A percentile compares a stretch with the other conserved stretches of the same genome.
Evolutionary conservation across 2,329 filamentous ascomycete species (phyloP).

Genomic region (Ophiocordyceps camponoti-floridani): DNA sequence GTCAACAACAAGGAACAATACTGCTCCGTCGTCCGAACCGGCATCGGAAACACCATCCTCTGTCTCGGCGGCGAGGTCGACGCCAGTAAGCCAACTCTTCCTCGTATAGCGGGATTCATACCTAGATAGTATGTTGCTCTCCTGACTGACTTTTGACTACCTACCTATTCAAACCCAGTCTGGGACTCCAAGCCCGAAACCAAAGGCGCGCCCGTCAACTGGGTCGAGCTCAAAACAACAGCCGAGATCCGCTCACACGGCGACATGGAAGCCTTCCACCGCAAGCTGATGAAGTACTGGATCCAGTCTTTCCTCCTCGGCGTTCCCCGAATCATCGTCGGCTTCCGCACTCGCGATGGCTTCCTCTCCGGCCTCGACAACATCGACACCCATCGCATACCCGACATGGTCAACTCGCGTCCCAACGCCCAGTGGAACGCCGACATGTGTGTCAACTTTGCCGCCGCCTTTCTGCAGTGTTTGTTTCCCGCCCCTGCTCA

Average conservation of each 20-base stretch:
- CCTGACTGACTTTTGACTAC: neutral
- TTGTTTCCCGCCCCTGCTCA: slow-evolving; percentile 11
- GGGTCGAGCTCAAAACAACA: slow-evolving; percentile 91
- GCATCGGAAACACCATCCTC: slow-evolving; percentile 56
- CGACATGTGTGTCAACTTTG: slow-evolving; percentile 86
- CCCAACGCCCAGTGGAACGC: slow-evolving; percentile 68
- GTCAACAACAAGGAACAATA: slow-evolving; percentile 91
- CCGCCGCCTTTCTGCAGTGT: slow-evolving; percentile 62
- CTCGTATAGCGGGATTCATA: no score
- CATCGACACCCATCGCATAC: slow-evolving; percentile 63
- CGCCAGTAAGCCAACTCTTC: slow-evolving; percentile 34
- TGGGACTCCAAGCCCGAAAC: slow-evolving; percentile 64
- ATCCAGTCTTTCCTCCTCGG: slow-evolving; percentile 89
- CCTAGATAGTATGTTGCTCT: neutral
- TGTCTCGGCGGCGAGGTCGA: slow-evolving; percentile 91
- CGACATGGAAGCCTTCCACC: slow-evolving; percentile 62
- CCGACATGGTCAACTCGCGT: slow-evolving; percentile 49
- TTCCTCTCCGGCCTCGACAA: slow-evolving; percentile 58
- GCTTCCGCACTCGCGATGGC: slow-evolving; percentile 60
- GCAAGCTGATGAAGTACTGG: slow-evolving; percentile 92
- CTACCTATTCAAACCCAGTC: slow-evolving; percentile 25
- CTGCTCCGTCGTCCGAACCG: slow-evolving; percentile 82
- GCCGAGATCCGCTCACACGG: slow-evolving; percentile 49
- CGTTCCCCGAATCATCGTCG: slow-evolving; percentile 80
- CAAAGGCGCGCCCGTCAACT: slow-evolving; percentile 56